A percentile compares a stretch with the other conserved stretches of the same genome.
phyloP scores from a whole-genome alignment of 768 basidiomycete species.

The Dictyophora rubrovolvata region DNA sequence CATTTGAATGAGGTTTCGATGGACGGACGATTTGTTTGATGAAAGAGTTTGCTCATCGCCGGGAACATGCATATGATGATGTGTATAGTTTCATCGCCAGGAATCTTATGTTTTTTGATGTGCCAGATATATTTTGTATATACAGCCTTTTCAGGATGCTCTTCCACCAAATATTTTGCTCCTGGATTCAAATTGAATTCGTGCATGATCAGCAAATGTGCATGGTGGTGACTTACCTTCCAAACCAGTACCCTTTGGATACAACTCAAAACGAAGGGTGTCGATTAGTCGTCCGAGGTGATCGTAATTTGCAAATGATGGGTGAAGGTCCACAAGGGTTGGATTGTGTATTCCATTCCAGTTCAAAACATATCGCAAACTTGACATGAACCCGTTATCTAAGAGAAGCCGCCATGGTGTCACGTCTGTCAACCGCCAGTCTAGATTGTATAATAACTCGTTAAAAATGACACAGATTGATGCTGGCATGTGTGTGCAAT shows the following conservation, averaged over 20 bases:
- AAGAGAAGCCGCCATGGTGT: conserved; percentile 19
- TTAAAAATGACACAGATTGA: conserved; percentile 11
- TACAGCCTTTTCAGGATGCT: conserved; percentile 4
- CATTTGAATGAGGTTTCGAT: conserved; percentile 16
- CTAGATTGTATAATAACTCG: conserved; percentile 12
- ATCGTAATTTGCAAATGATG: conserved; percentile 17
- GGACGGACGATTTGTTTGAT: conserved; percentile 8
- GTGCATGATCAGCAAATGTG: background rate
- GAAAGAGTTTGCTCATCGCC: conserved; percentile 13
- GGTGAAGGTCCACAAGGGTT: conserved; percentile 14
- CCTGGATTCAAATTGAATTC: background rate
- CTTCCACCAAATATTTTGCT: conserved; percentile 7
- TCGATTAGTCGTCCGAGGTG: conserved; percentile 18
- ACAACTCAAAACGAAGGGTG: conserved; percentile 12
- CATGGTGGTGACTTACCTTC: conserved; percentile 11
- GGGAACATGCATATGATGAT: conserved; percentile 19
- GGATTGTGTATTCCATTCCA: conserved; percentile 13
- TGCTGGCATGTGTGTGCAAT: conserved; percentile 8
- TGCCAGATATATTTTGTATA: conserved; percentile 16
- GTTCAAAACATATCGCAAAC: conserved; percentile 11
- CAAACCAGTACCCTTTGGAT: conserved; percentile 19
- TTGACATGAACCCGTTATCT: conserved; percentile 18
- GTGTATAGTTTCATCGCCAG: conserved; percentile 7
- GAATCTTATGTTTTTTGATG: conserved; percentile 12
- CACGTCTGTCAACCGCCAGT: conserved; percentile 21